Conservation (phyloP, 148 eudicot species). For the Camellia sinensis region DNA sequence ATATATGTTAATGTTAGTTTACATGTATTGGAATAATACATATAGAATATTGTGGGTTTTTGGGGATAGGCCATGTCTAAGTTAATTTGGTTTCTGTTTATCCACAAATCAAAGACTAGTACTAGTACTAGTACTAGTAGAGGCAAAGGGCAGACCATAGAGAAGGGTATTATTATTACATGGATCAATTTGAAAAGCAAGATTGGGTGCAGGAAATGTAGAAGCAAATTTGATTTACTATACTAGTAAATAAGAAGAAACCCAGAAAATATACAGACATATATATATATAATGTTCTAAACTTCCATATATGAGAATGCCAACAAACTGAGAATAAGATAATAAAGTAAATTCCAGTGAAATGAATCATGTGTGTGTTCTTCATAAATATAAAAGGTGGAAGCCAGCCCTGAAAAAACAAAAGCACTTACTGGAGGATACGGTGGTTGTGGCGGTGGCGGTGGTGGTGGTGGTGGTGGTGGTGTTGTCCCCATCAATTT, state of each 20-base stretch:
- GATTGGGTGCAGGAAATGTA: not conserved
- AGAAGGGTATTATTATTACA: not conserved
- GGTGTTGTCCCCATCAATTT: not conserved
- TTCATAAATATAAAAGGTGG: too few species aligned
- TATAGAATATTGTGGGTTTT: not conserved
- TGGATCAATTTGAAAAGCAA: not conserved
- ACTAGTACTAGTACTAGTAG: too few species aligned
- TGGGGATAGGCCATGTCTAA: not conserved
- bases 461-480: not conserved
- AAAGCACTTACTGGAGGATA: slow-evolving; percentile 8
- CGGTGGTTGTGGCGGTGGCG: not conserved
- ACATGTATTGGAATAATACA: not conserved
- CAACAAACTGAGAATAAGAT: not conserved
- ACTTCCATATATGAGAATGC: not conserved
- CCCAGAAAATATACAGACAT: too few species aligned
- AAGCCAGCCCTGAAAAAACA: too few species aligned
- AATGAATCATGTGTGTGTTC: not conserved
- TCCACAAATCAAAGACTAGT: not conserved
- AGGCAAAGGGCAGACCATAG: not conserved
- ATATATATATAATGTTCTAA: not conserved
- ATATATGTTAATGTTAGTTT: not conserved
- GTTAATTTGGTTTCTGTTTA: not conserved
- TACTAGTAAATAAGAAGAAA: too few species aligned
- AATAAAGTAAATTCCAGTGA: not conserved
- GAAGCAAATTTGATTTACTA: not conserved